These are phyloP conservation scores for Penicillium macrosclerotiorum DNA, from an alignment of 495 filamentous ascomycete species.

Conservation along the genomic window DNA sequence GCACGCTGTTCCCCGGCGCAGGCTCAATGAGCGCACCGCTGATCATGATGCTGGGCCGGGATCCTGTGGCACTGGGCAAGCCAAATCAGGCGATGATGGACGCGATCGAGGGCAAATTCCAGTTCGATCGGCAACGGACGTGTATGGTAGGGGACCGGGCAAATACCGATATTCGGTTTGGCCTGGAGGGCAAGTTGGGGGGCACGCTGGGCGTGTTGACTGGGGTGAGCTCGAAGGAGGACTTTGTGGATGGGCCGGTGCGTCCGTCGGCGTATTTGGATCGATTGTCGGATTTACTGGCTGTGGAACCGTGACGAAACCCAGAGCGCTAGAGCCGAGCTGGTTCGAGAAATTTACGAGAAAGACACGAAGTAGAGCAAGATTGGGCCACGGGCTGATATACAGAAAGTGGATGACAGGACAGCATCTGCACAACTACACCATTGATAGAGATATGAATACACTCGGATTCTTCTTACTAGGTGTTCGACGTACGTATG, in stretches of 20 bases:
- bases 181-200: conserved; percentile 83
- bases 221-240: conserved; percentile 77
- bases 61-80: conserved; percentile 82
- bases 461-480: no score
- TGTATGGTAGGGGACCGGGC: conserved; percentile 97
- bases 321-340: background rate
- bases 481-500: no score
- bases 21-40: conserved; percentile 79
- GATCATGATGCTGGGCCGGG: conserved; percentile 65
- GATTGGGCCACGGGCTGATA: no score
- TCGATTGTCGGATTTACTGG: conserved; percentile 71
- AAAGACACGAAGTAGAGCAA: no score
- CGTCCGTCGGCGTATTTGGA: conserved; percentile 80
- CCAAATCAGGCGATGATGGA: conserved; percentile 99
- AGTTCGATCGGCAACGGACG: conserved; percentile 75
- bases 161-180: conserved; percentile 96
- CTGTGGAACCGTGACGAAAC: conserved; percentile 13
- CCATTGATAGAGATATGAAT: no score
- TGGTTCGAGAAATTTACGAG: no score
- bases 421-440: no score
- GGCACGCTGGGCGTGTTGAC: conserved; percentile 91
- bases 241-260: conserved; percentile 70
- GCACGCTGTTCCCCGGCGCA: conserved; percentile 85
- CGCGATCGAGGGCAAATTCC: conserved; percentile 92
- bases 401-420: no score